Evolutionary conservation across 495 filamentous ascomycete species (phyloP).

Genomic region (Penicillium crystallinum): DNA sequence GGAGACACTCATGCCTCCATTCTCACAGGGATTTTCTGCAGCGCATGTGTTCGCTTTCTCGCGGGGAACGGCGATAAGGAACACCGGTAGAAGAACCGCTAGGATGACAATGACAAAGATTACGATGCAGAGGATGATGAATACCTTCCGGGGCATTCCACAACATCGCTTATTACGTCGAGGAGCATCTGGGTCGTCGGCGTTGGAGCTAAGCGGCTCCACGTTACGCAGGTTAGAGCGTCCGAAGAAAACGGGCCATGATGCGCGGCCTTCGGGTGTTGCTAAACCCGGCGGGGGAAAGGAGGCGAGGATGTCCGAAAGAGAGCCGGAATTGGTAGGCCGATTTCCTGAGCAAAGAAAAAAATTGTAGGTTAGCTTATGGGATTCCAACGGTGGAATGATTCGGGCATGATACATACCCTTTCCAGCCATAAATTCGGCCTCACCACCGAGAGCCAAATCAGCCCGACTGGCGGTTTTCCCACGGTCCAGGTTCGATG

Average conservation of each 20-base stretch:
- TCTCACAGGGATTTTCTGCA: slow-evolving; percentile 56
- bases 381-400: neutral
- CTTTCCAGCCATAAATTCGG: slow-evolving; percentile 22
- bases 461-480: slow-evolving; percentile 70
- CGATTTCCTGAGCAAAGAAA: slow-evolving; percentile 21
- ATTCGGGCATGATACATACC: slow-evolving; percentile 15
- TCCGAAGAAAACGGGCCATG: slow-evolving; percentile 40
- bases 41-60: slow-evolving; percentile 46
- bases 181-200: slow-evolving; percentile 18
- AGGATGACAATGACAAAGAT: slow-evolving; percentile 73
- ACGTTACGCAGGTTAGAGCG: slow-evolving; percentile 34
- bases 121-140: slow-evolving; percentile 63
- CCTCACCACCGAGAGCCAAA: slow-evolving; percentile 25
- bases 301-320: slow-evolving; percentile 86
- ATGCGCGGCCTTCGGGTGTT: slow-evolving; percentile 42
- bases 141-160: slow-evolving; percentile 77
- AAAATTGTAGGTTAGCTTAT: neutral
- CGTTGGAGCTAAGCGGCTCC: slow-evolving; percentile 22
- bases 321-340: slow-evolving; percentile 51
- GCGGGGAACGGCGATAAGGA: slow-evolving; percentile 69
- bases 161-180: slow-evolving; percentile 51
- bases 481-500: slow-evolving; percentile 82
- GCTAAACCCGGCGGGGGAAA: slow-evolving; percentile 77
- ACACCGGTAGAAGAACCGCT: slow-evolving; percentile 80
- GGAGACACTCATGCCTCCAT: slow-evolving; percentile 73